Percentiles rank a stretch among this genome's conserved stretches.
phyloP scores from a whole-genome alignment of 148 eudicot species.

The Pharnaceum exiguum region DNA sequence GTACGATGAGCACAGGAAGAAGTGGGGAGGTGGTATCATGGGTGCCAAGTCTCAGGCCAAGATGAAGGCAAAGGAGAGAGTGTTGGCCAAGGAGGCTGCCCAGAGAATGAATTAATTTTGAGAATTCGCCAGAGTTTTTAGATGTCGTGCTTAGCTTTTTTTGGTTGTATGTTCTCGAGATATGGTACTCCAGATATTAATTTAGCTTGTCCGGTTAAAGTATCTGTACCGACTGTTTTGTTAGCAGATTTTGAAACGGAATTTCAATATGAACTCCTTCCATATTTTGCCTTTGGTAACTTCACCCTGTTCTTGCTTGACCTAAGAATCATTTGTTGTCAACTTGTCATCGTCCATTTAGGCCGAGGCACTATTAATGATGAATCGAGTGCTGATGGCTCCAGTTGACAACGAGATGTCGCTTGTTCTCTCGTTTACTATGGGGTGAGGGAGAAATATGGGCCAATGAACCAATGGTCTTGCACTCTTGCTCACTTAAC shows the following conservation, averaged over 20 bases:
- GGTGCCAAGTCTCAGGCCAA: conserved; percentile 93
- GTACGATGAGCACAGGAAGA: conserved; percentile 82
- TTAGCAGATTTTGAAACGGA: conserved; percentile 11
- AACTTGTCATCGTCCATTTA: too few relatives aligned
- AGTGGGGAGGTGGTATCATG: conserved; percentile 98
- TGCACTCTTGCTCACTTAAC: conserved; percentile 57
- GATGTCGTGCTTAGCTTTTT: conserved; percentile 10
- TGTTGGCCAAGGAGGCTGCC: conserved; percentile 87
- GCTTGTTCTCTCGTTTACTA: too few relatives aligned
- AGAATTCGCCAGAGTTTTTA: neutral
- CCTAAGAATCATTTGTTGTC: neutral
- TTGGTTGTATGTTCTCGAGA: conserved; percentile 8
- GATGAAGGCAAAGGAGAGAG: conserved; percentile 80
- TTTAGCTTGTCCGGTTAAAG: conserved; percentile 15
- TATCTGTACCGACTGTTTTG: conserved; percentile 6
- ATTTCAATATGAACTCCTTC: neutral
- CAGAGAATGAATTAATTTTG: conserved; percentile 57
- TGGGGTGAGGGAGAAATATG: too few relatives aligned
- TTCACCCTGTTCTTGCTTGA: neutral
- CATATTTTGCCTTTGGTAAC: neutral
- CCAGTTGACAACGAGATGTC: neutral
- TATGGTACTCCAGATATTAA: conserved; percentile 5
- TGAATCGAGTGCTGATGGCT: neutral
- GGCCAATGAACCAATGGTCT: too few relatives aligned
- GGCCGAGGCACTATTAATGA: neutral